These are phyloP conservation scores for Sordaria brevicollis DNA, from an alignment of 495 filamentous ascomycete species.

Conservation along the genomic window DNA sequence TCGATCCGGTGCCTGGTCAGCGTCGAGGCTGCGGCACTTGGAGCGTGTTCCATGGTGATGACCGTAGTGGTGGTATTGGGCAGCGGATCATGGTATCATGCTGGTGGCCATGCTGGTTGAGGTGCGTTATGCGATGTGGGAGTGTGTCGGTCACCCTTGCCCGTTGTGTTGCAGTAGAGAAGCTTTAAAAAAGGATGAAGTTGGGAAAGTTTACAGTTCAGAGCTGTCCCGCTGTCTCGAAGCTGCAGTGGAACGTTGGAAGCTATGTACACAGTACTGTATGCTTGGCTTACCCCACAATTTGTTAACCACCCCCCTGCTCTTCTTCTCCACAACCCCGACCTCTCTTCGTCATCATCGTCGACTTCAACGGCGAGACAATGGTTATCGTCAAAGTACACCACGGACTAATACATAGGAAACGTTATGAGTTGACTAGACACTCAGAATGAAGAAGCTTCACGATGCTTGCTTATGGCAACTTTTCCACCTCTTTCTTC, in stretches of 20 bases:
- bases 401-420: neutral
- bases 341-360: neutral
- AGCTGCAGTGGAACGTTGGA: neutral
- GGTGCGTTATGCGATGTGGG: neutral
- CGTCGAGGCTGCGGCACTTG: conserved; percentile 29
- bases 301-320: neutral
- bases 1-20: conserved; percentile 31
- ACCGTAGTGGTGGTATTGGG: neutral
- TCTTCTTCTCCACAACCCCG: neutral
- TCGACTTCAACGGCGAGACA: neutral
- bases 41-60: conserved; percentile 24
- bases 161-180: neutral
- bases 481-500: neutral
- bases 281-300: neutral
- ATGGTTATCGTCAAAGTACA: neutral
- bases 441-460: neutral
- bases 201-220: neutral
- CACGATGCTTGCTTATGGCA: neutral
- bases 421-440: neutral
- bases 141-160: neutral
- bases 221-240: neutral
- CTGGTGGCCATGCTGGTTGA: neutral
- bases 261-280: too few relatives aligned
- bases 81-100: conserved; percentile 9
- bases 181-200: neutral